Evolutionary conservation across 805 yeast genomes (phyloP).

Genomic region (Candida verbasci): DNA sequence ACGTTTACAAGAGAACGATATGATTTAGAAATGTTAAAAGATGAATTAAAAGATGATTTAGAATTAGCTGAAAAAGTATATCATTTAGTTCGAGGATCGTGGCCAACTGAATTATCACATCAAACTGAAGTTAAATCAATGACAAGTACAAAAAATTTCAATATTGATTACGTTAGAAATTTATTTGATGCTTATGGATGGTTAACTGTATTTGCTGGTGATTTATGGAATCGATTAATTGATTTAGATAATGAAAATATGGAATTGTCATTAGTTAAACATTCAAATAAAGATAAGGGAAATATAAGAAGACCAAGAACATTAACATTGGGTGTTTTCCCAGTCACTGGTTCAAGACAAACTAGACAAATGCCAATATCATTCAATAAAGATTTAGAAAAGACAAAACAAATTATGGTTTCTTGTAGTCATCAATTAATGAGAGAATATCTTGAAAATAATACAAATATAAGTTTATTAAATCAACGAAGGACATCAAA

Average conservation of each 20-base stretch:
- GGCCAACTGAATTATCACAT: conserved; percentile 48
- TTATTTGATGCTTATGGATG: conserved; percentile 63
- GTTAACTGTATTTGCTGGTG: conserved; percentile 82
- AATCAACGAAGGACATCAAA: conserved; percentile 17
- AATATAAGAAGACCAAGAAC: conserved; percentile 51
- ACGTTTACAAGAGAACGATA: conserved; percentile 49
- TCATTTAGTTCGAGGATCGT: conserved; percentile 61
- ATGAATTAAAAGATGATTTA: conserved; percentile 31
- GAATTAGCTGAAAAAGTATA: conserved; percentile 52
- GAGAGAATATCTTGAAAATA: conserved; percentile 32
- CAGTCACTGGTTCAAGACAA: conserved; percentile 17
- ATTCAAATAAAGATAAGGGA: conserved; percentile 18
- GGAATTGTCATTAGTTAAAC: conserved; percentile 20
- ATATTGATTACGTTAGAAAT: conserved; percentile 48
- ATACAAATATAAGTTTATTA: conserved; percentile 16
- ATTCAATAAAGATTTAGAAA: conserved; percentile 32
- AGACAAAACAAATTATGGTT: conserved; percentile 25
- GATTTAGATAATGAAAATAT: conserved; percentile 69
- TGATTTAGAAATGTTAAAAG: conserved; percentile 13
- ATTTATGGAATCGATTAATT: conserved; percentile 60
- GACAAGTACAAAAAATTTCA: conserved; percentile 83
- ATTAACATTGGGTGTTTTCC: conserved; percentile 35
- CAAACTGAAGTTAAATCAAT: conserved; percentile 72
- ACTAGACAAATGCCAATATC: conserved; percentile 42
- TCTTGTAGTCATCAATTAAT: conserved; percentile 33